These are phyloP conservation scores for Podaxis rugospora DNA, from an alignment of 768 basidiomycete species.

Conservation along the genomic window DNA sequence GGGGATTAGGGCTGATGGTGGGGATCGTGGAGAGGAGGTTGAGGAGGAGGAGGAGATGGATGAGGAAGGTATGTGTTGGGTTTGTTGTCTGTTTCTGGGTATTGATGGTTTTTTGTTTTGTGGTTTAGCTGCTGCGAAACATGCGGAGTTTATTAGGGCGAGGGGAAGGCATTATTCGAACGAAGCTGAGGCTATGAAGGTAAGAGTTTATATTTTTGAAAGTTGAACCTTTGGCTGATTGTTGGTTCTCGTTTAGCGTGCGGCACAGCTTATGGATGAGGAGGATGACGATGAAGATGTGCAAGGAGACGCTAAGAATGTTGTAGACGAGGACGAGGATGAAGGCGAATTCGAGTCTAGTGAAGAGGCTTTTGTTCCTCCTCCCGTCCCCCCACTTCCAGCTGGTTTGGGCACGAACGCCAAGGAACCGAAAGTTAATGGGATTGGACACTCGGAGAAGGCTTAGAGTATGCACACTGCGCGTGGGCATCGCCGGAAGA, in stretches of 20 bases:
- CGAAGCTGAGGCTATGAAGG: constrained; percentile 93
- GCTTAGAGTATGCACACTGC: background rate
- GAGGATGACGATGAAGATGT: constrained; percentile 54
- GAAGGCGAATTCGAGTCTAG: constrained; percentile 7
- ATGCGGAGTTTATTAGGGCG: constrained; percentile 76
- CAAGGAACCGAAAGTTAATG: constrained; percentile 22
- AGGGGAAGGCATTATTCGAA: constrained; percentile 86
- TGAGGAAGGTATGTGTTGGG: constrained; percentile 62
- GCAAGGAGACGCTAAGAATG: constrained; percentile 18
- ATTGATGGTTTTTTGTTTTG: background rate
- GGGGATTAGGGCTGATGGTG: constrained; percentile 50
- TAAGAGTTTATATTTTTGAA: constrained; percentile 22
- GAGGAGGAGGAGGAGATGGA: constrained; percentile 84
- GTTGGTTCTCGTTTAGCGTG: constrained; percentile 40
- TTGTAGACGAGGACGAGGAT: constrained; percentile 22
- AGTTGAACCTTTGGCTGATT: background rate
- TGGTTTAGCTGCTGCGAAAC: constrained; percentile 67
- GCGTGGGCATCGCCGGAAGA: no score
- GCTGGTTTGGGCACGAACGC: background rate
- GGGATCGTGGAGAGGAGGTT: constrained; percentile 63
- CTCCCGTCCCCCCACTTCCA: constrained; percentile 8
- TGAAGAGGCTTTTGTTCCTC: background rate
- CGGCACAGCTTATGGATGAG: constrained; percentile 56
- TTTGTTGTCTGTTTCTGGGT: background rate
- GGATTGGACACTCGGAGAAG: constrained; percentile 16